Evolutionary conservation across 345 rosid genomes (phyloP).

Genomic region (Geranium brycei): DNA sequence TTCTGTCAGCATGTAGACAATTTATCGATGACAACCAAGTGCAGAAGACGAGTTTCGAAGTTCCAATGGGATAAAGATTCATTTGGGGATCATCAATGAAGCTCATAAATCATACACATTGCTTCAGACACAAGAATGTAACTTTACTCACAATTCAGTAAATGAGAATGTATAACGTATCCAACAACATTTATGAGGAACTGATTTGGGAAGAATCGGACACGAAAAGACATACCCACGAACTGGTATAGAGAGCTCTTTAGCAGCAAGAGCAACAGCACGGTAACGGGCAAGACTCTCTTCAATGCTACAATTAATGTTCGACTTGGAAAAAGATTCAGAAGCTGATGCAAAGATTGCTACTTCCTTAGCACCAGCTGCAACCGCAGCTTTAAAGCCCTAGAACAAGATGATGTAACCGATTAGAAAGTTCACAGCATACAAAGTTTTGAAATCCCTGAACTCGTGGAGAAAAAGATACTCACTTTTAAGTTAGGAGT

Average conservation of each 20-base stretch:
- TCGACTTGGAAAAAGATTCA: conserved; percentile 62
- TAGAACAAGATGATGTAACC: conserved; percentile 13
- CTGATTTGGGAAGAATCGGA: background rate
- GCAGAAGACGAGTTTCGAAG: too few species aligned
- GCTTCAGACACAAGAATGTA: too few species aligned
- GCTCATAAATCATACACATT: background rate
- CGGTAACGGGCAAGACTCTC: conserved; percentile 62
- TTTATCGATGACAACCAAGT: too few species aligned
- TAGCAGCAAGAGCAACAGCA: conserved; percentile 45
- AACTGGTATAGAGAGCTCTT: conserved; percentile 42
- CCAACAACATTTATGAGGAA: too few species aligned
- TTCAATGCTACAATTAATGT: conserved; percentile 63
- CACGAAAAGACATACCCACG: conserved; percentile 41
- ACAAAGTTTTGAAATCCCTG: background rate
- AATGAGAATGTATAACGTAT: too few species aligned
- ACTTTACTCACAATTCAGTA: too few species aligned
- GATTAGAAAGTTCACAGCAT: conserved; percentile 8
- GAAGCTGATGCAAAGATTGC: conserved; percentile 79
- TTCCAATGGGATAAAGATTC: background rate
- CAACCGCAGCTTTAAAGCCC: conserved; percentile 70
- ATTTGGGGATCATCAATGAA: background rate
- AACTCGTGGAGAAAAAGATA: background rate
- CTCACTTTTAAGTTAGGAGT: conserved; percentile 64
- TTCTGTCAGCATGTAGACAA: too few species aligned
- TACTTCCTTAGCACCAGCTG: conserved; percentile 70